Evolutionary conservation across 192 early-diverging fungal species (phyloP), one percentile per base, ranked within the genome.

Genomic region (Coemansia reversa): DNA sequence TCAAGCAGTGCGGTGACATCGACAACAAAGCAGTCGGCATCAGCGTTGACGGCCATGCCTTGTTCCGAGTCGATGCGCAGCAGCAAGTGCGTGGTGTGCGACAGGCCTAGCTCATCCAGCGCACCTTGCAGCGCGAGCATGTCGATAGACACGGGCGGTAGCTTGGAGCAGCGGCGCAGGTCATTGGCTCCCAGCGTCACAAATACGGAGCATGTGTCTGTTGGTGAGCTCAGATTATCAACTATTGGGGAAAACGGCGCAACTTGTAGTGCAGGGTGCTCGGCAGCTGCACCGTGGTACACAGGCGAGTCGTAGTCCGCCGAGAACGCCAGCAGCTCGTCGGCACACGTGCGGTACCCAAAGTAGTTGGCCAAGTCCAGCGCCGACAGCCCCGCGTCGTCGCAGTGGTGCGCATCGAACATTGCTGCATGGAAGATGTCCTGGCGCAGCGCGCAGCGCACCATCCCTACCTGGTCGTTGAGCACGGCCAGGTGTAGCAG

Each of bases 301-400:
- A 60, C 65, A 9, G 42, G 50, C 42, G 49, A 39, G 19, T 60
- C 68, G 42, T 64, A 55, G 27, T 66, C 61, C 4, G 39, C 9
- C 16, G 35, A 51, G 23, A 62, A 59, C 20, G 57, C 61, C 48
- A 67, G 52, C 49, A 82, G 64, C 56, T 67, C 65, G 47, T 76
- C 75, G 14, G 65, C 79, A 14, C 67, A 76, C 23, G 70, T 65
- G 24, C 74, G 67, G 58, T 74, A 73, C 11, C 79, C 79, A 55
- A 76, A 65, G 62, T 73, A 82, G 58, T 76, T 76, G 29, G 70
- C 70, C 12, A 64, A 56, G 48, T 82, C 79, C 19, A 82, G 61
- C 24, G 79, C 63, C 25, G 74, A 70, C 51, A 82, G 61, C 30
- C 58, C 65, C 1, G 70, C 60, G 33, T 61, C 62, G 53, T 76